Base-by-base conservation (phyloP, 2,329 filamentous ascomycete genomes). In the Talaromyces amestolkiae region DNA sequence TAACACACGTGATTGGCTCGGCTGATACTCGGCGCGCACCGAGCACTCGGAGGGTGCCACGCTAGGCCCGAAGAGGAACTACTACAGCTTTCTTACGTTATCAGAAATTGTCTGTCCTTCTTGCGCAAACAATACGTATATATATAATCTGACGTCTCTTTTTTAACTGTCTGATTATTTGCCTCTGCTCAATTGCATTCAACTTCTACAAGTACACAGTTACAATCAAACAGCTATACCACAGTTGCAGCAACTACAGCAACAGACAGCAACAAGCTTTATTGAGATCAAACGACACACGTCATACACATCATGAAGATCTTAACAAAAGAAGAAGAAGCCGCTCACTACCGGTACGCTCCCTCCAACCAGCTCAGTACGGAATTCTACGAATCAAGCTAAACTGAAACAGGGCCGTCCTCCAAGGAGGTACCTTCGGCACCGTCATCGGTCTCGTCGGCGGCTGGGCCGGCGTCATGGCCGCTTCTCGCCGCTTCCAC, bases 311-410 rank as follows among this genome's bases (percentile, higher is more conserved):
- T 60, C 69, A 99, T 98, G 95, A 98, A 97, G 89, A 84, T 98
- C 76, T 86, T 98, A 77, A 96, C 91, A 73, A 92, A 94, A 78
- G 92, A 97, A 86, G 92, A 97, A 82, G 93, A 97, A 81, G 78
- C 84, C 67, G 91, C 86, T 63, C 93, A 97, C 85, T 97, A 96
- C 86, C 81, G 84, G 86, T 88, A 80, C 11, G 64, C 27, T 19
- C 27, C 33, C 3, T 53, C 17, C 17, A 8, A n/a, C 17, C 45
- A 37, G 35, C 13, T 9, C 27, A 31, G 6, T 1, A 31, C 27
- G 27, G 7, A 31, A 6, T 31, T 31, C 6, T 8, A 31, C 27
- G 27, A 7, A 31, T 31, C 4, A 31, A 31, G 65, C 65, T 69
- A 37, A 70, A 70, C 61, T 19, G 10, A 3, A 58, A 43, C 74